Conservation (phyloP, 2,329 filamentous ascomycete genomes). For the Pseudocercospora crystallina region DNA sequence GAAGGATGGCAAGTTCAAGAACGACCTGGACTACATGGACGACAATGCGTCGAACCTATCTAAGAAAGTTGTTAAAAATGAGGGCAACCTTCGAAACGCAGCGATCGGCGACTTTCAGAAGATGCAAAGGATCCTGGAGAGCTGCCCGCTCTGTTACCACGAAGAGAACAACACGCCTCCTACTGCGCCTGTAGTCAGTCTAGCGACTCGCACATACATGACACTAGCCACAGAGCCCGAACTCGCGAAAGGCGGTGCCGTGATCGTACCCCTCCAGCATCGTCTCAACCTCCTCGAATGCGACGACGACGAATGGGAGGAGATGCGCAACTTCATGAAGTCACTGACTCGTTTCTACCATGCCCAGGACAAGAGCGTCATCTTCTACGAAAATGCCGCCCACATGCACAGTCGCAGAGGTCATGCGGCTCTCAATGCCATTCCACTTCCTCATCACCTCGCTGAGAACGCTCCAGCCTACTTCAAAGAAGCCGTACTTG, state of each 20-base stretch:
- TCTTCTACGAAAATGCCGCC: slow-evolving; percentile 98
- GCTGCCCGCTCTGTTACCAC: slow-evolving; percentile 87
- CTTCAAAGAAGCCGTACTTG: slow-evolving; percentile 90
- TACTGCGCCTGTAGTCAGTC: slow-evolving; percentile 77
- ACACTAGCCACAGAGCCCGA: slow-evolving; percentile 90
- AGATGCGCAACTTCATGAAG: slow-evolving; percentile 99
- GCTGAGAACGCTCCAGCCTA: slow-evolving; percentile 90
- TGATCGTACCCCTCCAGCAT: slow-evolving; percentile 87
- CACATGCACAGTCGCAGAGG: slow-evolving; percentile 67
- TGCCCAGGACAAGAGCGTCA: slow-evolving; percentile 83
- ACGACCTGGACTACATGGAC: slow-evolving; percentile 95
- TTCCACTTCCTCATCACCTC: slow-evolving; percentile 87
- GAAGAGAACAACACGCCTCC: slow-evolving; percentile 74
- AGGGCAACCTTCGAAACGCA: slow-evolving; percentile 80
- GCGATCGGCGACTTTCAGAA: slow-evolving; percentile 88
- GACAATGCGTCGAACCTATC: slow-evolving; percentile 92
- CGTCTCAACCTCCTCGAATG: slow-evolving; percentile 90
- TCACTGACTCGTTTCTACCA: slow-evolving; percentile 90
- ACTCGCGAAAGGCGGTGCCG: slow-evolving; percentile 75
- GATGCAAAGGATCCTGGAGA: slow-evolving; percentile 81
- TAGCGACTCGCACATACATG: slow-evolving; percentile 82
- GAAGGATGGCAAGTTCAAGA: slow-evolving; percentile 86
- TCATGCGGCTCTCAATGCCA: slow-evolving; percentile 81
- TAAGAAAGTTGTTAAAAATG: slow-evolving; percentile 80
- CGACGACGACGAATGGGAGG: slow-evolving; percentile 99